These are phyloP conservation scores for Globomyces pollinis-pini DNA, from an alignment of 192 early-diverging fungal genomes.

Conservation along the genomic window DNA sequence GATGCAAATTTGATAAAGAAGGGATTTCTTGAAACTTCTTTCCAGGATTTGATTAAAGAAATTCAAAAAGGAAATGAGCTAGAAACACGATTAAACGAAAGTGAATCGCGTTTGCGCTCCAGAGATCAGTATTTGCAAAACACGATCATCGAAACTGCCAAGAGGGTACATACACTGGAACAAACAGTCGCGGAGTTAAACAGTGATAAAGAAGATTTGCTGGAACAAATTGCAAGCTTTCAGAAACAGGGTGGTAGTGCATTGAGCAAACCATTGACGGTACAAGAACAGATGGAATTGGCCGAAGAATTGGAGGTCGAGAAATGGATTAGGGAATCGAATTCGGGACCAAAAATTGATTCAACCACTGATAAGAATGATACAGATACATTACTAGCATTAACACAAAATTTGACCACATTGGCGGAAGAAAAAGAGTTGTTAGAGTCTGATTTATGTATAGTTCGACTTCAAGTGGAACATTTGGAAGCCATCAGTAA, in stretches of 20 bases:
- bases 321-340: neutral
- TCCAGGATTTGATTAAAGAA: constrained; percentile 1
- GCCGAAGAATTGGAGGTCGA: constrained; percentile 5
- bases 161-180: constrained; percentile 21
- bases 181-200: constrained; percentile 15
- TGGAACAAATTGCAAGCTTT: neutral
- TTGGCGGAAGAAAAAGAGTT: constrained; percentile 1
- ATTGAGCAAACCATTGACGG: neutral
- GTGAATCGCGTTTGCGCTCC: constrained; percentile 16
- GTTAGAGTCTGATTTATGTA: neutral
- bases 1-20: neutral
- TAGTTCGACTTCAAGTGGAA: constrained; percentile 7
- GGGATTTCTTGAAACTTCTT: constrained; percentile 7
- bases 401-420: neutral
- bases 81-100: constrained; percentile 14
- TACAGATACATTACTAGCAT: neutral
- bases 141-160: constrained; percentile 30
- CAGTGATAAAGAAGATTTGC: constrained; percentile 19
- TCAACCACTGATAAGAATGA: neutral
- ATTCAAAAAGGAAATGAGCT: neutral
- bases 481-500: constrained; percentile 8
- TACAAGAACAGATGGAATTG: neutral
- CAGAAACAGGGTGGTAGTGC: neutral
- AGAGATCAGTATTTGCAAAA: constrained; percentile 27
- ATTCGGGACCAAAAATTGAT: neutral